A percentile compares a stretch with the other conserved stretches of the same genome.
phyloP scores from a whole-genome alignment of 148 eudicot species.

The Pouteria glomerata region DNA sequence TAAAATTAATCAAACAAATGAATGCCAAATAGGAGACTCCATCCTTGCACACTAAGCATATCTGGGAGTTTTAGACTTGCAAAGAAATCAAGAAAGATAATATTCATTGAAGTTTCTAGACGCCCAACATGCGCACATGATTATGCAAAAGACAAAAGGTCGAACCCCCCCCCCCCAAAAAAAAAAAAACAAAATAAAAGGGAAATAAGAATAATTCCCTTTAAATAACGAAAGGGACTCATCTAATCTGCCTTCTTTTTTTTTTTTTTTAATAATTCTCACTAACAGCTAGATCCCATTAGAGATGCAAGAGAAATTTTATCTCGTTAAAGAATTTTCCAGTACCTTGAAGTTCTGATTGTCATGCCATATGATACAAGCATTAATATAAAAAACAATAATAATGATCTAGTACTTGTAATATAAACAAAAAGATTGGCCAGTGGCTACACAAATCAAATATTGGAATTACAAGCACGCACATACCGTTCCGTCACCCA shows the following conservation, averaged over 20 bases:
- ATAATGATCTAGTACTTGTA: not conserved
- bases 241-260: not conserved
- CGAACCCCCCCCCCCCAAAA: not conserved
- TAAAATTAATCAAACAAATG: not conserved
- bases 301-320: not conserved
- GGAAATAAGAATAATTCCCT: not conserved
- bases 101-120: no score
- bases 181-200: not conserved
- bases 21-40: not conserved
- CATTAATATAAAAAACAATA: not conserved
- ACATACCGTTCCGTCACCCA: slow-evolving; percentile 68
- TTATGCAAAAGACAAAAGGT: no score
- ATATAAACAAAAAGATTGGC: not conserved
- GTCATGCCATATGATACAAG: not conserved
- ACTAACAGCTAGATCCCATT: not conserved
- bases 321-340: not conserved
- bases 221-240: not conserved
- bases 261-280: not conserved
- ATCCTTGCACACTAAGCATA: not conserved
- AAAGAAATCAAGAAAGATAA: not conserved
- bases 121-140: no score
- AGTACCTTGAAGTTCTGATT: not conserved
- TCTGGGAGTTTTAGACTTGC: not conserved
- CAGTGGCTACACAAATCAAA: not conserved
- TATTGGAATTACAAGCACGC: slow-evolving; percentile 1